Percentiles rank a stretch among this genome's conserved stretches.
Evolutionary conservation across 176 grass and related monocot species (phyloP).

Genomic region (Oryza longistaminata): DNA sequence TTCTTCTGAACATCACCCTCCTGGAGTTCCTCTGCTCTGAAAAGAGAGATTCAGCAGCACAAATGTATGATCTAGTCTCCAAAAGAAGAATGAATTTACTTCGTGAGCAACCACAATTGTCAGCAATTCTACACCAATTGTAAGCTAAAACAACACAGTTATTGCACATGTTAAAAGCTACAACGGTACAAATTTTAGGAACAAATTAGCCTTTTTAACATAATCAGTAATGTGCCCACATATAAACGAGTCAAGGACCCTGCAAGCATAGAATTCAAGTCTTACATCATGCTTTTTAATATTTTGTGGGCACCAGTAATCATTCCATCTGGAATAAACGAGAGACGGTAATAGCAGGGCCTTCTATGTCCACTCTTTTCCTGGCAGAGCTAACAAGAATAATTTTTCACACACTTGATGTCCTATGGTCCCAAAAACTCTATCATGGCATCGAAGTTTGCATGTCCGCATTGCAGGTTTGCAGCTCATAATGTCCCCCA

Average conservation of each 20-base stretch:
- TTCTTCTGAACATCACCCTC: not conserved
- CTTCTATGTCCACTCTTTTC: not conserved
- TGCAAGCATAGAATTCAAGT: not conserved
- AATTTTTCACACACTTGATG: not conserved
- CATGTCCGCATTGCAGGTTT: not conserved
- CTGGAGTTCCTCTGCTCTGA: not conserved
- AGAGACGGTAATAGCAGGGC: not conserved
- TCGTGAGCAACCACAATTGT: not conserved
- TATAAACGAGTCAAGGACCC: not conserved
- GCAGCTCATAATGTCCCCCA: not conserved
- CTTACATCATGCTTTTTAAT: not conserved
- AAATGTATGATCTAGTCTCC: not conserved
- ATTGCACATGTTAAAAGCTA: not conserved
- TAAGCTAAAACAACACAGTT: not conserved
- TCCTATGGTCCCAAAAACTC: not conserved
- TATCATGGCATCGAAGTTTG: not conserved
- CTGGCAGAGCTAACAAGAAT: not conserved
- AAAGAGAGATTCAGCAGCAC: not conserved
- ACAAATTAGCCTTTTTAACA: not conserved
- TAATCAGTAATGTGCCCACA: not conserved
- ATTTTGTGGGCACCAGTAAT: not conserved
- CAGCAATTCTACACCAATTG: not conserved
- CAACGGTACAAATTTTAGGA: not conserved
- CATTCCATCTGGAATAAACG: constrained; percentile 12
- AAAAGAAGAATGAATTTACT: not conserved